A percentile compares a stretch with the other conserved stretches of the same genome.
phyloP scores from a whole-genome alignment of 345 rosid genomes.

The Carallia brachiata region DNA sequence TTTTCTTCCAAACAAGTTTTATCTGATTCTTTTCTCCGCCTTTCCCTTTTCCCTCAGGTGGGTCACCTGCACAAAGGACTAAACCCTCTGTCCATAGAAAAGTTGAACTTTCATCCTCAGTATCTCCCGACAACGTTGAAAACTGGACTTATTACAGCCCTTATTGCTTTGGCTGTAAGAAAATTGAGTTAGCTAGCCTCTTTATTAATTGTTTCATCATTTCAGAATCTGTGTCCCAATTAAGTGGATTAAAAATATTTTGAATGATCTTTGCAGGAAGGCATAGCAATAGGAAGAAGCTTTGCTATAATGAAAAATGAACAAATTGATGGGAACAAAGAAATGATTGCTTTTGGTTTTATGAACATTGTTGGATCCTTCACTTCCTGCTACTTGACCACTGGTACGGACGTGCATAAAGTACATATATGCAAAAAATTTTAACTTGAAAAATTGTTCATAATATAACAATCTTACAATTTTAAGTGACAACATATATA shows the following conservation, averaged over 20 bases:
- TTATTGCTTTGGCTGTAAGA: slow-evolving; percentile 74
- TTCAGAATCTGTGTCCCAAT: neutral
- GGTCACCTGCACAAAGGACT: slow-evolving; percentile 72
- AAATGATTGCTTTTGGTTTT: slow-evolving; percentile 83
- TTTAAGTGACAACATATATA: no score
- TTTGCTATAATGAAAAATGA: slow-evolving; percentile 72
- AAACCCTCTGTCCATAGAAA: slow-evolving; percentile 58
- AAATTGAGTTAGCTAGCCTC: neutral
- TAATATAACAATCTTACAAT: no score
- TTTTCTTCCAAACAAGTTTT: neutral
- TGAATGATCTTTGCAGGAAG: slow-evolving; percentile 51
- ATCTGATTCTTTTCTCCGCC: neutral
- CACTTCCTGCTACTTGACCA: slow-evolving; percentile 90
- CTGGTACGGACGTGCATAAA: slow-evolving; percentile 40
- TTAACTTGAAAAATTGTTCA: no score
- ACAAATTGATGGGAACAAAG: slow-evolving; percentile 91
- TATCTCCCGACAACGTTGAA: slow-evolving; percentile 52
- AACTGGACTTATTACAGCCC: slow-evolving; percentile 65
- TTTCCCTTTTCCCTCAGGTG: slow-evolving; percentile 43
- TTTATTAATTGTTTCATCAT: neutral
- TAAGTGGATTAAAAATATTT: neutral
- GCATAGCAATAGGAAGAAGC: slow-evolving; percentile 86
- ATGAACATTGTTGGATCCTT: slow-evolving; percentile 88
- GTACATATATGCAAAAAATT: no score
- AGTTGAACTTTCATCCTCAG: slow-evolving; percentile 51